These are phyloP conservation scores for Hirsutella thompsonii DNA, from an alignment of 2,329 filamentous ascomycete genomes.

Conservation along the genomic window DNA sequence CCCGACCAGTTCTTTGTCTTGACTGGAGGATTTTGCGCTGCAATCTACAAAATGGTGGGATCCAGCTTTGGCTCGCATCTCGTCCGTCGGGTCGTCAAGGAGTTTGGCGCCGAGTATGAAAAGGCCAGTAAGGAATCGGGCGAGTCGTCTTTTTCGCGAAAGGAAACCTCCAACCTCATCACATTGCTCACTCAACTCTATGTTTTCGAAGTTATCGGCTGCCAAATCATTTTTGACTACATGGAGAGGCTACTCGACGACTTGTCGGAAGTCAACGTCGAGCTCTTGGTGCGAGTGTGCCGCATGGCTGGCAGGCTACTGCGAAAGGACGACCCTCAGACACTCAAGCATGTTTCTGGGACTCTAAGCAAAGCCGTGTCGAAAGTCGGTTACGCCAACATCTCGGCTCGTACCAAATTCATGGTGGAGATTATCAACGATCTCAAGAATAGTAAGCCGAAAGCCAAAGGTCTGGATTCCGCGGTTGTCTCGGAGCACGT, in stretches of 20 bases:
- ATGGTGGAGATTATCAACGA: conserved; percentile 97
- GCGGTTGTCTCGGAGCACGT: conserved; percentile 69
- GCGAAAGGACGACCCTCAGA: conserved; percentile 74
- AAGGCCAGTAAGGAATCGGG: conserved; percentile 23
- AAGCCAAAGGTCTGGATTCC: conserved; percentile 58
- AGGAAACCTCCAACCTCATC: conserved; percentile 54
- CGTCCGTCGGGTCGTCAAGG: conserved; percentile 62
- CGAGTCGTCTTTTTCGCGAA: conserved; percentile 24
- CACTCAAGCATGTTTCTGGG: conserved; percentile 78
- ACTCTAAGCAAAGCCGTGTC: conserved; percentile 62
- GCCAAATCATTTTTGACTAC: conserved; percentile 81
- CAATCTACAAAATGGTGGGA: conserved; percentile 76
- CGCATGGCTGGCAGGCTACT: conserved; percentile 72
- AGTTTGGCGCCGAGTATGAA: conserved; percentile 56
- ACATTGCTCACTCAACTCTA: conserved; percentile 79
- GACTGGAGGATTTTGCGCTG: conserved; percentile 78
- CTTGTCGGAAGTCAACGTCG: conserved; percentile 76
- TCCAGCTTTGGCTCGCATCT: conserved; percentile 83
- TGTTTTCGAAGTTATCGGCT: conserved; percentile 78
- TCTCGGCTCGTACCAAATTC: conserved; percentile 85
- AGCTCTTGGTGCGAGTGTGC: conserved; percentile 74
- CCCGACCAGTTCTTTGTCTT: conserved; percentile 86
- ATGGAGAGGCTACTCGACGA: conserved; percentile 63
- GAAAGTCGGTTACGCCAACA: conserved; percentile 51
- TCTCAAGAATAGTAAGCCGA: conserved; percentile 86